Evolutionary conservation across 148 eudicot genomes (phyloP), one percentile per base, ranked within the genome.

Genomic region (Rhododendron mucronatum): DNA sequence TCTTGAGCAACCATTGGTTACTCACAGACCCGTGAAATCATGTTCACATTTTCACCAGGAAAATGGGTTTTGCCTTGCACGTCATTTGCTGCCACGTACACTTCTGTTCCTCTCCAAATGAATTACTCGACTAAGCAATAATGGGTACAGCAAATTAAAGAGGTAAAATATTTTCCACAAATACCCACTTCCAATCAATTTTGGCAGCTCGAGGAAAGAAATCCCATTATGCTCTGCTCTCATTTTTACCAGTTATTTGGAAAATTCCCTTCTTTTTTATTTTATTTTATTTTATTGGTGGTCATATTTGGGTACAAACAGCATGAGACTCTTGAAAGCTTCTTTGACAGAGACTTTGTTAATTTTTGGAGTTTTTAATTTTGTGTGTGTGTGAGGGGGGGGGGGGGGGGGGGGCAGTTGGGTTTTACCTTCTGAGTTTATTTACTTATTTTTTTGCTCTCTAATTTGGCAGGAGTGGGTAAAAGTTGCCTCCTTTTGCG

Each of bases 401-500:
- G 55, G 55, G 55, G 55, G 2, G 53, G 15, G 3, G 39, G 41
- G 16, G 28, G 26, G 28, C 13, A 44, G 50, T 45, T 83, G 76
- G 76, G 15, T 50, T 84, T 84, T 74, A 30, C 18, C 6, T 50
- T 4, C 23, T 74, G 23, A 51, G 39, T 51, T 41, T 78, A 74
- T 20, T 50, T 30, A 26, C 33, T 83, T 18, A 44, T 48, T 84
- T 47, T 16, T n/a, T 35, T 86, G 10, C n/a, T 55, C 71, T 53
- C 30, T 65, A 14, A 78, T 55, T 48, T 53, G 76, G 61, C 90
- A 92, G 92, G 92, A 65, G 92, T 92, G 85, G 94, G 92, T 82
- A 92, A 92, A 90, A 92, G 94, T 87, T 92, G 94, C 87, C 92
- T 92, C 55, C 90, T 92, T 67, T 57, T 92, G 80, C 91, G 91